A percentile compares a stretch with the other conserved stretches of the same genome.
Evolutionary conservation across 805 yeast species (phyloP).

Genomic region (Cyberlindnera euphorbiae): DNA sequence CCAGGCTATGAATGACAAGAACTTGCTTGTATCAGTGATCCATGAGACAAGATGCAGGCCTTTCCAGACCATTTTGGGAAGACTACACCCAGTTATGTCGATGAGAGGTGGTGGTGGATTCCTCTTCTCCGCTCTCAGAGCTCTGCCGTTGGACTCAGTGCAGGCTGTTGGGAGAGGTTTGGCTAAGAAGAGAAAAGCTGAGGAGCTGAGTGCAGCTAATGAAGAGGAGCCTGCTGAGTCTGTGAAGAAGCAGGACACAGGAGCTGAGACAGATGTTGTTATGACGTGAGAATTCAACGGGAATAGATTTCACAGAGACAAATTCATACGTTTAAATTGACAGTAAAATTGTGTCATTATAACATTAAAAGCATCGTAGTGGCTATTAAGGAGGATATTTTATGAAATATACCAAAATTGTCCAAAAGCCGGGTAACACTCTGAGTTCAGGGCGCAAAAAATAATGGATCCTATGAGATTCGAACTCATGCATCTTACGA

Average conservation of each 20-base stretch:
- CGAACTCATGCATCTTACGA: conserved; percentile 22
- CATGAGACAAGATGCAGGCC: conserved; percentile 78
- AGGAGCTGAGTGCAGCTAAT: conserved; percentile 3
- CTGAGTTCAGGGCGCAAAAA: too few relatives aligned
- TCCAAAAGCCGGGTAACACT: too few relatives aligned
- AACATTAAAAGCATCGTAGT: too few relatives aligned
- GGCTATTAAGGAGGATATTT: too few relatives aligned
- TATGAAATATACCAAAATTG: too few relatives aligned
- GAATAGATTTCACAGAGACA: too few relatives aligned
- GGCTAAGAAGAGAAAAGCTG: conserved; percentile 33
- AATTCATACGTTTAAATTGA: too few relatives aligned
- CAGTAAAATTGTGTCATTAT: too few relatives aligned
- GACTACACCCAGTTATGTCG: conserved; percentile 94
- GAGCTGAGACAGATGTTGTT: background rate
- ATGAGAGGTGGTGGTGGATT: conserved; percentile 91
- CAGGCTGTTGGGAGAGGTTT: conserved; percentile 65
- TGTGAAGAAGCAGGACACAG: conserved; percentile 4
- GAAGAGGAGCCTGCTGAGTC: conserved; percentile 26
- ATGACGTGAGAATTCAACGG: too few relatives aligned
- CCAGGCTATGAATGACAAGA: conserved; percentile 56
- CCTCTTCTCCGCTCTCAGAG: conserved; percentile 71
- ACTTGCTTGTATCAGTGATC: conserved; percentile 78
- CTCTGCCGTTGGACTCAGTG: conserved; percentile 62
- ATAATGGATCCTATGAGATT: conserved; percentile 20
- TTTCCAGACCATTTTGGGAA: conserved; percentile 90